These are phyloP conservation scores for Echeveria elegans DNA, from an alignment of 164 flowering plant genomes.

Conservation along the genomic window DNA sequence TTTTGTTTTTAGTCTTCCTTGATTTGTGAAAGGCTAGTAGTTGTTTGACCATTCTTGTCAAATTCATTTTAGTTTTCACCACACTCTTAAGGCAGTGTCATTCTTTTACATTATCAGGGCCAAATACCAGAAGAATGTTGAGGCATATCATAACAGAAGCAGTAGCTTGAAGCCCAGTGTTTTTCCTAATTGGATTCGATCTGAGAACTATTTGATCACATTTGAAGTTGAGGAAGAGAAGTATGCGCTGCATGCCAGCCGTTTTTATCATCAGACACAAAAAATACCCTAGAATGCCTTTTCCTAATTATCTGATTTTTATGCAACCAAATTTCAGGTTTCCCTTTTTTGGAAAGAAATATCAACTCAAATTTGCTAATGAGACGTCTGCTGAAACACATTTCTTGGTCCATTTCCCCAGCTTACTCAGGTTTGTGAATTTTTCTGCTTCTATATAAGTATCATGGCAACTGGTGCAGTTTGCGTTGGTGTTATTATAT, in stretches of 20 bases:
- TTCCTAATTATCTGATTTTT: neutral
- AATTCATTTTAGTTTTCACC: conserved; percentile 2
- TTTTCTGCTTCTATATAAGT: neutral
- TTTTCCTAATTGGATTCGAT: conserved; percentile 82
- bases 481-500: neutral
- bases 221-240: conserved; percentile 98
- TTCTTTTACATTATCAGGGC: neutral
- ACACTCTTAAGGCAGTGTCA: neutral
- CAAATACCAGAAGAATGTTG: conserved; percentile 81
- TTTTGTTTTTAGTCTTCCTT: too few species aligned
- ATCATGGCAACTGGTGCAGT: neutral
- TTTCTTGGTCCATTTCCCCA: conserved; percentile 94
- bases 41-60: neutral
- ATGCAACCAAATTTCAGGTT: conserved; percentile 44
- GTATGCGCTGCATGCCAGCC: conserved; percentile 24
- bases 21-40: too few species aligned
- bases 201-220: conserved; percentile 89
- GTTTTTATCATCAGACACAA: neutral
- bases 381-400: conserved; percentile 72
- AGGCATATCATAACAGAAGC: conserved; percentile 82
- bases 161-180: conserved; percentile 64
- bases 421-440: conserved; percentile 69
- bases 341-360: conserved; percentile 88
- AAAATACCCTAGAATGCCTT: neutral
- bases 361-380: conserved; percentile 75